phyloP scores from a whole-genome alignment of 2,329 filamentous ascomycete species.

The Claviceps sp. region DNA sequence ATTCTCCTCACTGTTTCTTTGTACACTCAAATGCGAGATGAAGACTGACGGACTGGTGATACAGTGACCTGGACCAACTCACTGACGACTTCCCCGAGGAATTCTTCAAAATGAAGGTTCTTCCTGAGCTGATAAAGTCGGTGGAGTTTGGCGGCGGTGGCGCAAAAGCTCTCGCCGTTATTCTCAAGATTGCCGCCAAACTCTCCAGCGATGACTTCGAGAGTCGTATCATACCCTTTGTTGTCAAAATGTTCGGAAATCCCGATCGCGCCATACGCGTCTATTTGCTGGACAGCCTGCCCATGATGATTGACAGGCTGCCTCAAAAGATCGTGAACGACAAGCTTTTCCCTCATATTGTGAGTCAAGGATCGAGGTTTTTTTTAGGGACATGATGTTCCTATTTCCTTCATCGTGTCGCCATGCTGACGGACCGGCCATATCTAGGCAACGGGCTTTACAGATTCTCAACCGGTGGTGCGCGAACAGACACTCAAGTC shows the following conservation, averaged over 20 bases:
- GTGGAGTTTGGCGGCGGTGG: conserved; percentile 97
- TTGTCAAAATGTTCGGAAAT: conserved; percentile 77
- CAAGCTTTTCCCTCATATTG: conserved; percentile 92
- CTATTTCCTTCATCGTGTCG: neutral
- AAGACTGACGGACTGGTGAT: conserved; percentile 15
- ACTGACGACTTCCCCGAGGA: conserved; percentile 94
- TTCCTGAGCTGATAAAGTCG: conserved; percentile 92
- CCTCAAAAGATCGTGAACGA: conserved; percentile 84
- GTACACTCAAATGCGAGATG: conserved; percentile 10
- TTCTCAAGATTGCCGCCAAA: conserved; percentile 84
- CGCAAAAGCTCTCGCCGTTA: conserved; percentile 74
- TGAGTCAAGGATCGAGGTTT: conserved; percentile 21
- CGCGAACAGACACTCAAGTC: conserved; percentile 94
- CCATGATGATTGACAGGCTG: conserved; percentile 81
- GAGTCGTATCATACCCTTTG: conserved; percentile 65
- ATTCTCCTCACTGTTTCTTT: conserved; percentile 12
- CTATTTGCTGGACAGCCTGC: conserved; percentile 76
- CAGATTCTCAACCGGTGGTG: conserved; percentile 78
- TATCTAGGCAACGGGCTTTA: conserved; percentile 74
- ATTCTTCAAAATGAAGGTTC: conserved; percentile 93
- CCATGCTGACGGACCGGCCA: conserved; percentile 7
- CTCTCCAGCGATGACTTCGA: conserved; percentile 85
- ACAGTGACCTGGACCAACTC: conserved; percentile 63
- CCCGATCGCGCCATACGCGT: conserved; percentile 88
- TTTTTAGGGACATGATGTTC: neutral